Evolutionary conservation across 2,329 filamentous ascomycete genomes (phyloP).

Genomic region (Colletotrichum aenigma): DNA sequence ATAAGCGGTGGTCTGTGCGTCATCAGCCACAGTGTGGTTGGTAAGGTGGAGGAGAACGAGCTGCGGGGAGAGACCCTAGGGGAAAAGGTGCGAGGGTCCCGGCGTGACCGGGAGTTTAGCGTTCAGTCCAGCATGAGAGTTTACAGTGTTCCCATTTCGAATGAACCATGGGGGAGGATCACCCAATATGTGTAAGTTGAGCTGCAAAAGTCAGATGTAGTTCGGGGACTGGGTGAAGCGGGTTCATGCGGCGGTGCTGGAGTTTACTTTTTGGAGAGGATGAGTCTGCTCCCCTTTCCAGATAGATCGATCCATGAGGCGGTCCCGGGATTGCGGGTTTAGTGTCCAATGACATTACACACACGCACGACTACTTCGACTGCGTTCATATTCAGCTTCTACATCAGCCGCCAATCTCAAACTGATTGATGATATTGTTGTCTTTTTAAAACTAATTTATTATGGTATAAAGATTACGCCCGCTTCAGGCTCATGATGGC

Average conservation of each 20-base stretch:
- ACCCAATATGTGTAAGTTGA: accelerated
- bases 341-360: too few relatives aligned
- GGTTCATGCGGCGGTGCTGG: background rate
- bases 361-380: too few relatives aligned
- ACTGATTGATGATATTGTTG: too few relatives aligned
- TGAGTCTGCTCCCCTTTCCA: background rate
- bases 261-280: background rate
- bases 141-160: background rate
- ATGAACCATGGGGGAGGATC: background rate
- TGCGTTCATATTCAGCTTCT: too few relatives aligned
- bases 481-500: too few relatives aligned
- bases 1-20: background rate
- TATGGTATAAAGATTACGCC: too few relatives aligned
- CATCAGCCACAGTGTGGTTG: background rate
- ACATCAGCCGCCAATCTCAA: too few relatives aligned
- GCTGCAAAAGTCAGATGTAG: accelerated
- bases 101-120: background rate
- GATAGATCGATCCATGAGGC: too few relatives aligned
- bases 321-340: too few relatives aligned
- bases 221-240: background rate
- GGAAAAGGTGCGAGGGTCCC: background rate
- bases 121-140: background rate
- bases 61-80: background rate
- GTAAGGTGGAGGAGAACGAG: background rate
- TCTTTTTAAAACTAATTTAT: too few relatives aligned